Base-by-base conservation (phyloP, 305 asterid species). In the Fraxinus angustifolia region DNA sequence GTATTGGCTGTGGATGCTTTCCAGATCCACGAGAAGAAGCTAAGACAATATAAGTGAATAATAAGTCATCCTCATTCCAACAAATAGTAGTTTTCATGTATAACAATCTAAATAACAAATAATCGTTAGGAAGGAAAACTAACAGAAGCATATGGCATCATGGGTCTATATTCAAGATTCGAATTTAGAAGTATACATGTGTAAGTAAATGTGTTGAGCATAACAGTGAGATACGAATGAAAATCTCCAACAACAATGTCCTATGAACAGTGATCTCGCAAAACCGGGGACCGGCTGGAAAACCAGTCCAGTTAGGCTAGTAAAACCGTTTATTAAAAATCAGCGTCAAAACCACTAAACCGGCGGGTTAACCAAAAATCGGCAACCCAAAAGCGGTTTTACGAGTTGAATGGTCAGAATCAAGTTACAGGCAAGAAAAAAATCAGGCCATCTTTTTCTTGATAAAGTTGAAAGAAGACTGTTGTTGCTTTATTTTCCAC, bases 1-100 rank as follows among this genome's bases (percentile, higher is more conserved):
- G 99, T 86, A 96, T 87, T 71, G 95, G 92, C 87, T 96, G 99
- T 74, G 98, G 98, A 90, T 96, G 99, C 91, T 96, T 96, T 88
- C 99, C 99, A 78, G 99, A 96, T 81, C 98, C 99, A 85, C 97
- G 93, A 85, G 98, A 88, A 84, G 95, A 90, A 85, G 96, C 99
- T 94, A 89, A 82, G 73, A 83, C 60, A 77, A 79, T 74, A 84
- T 68, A 68, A 78, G 62, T 76, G 71, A 74, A 71, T 30, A 53
- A 76, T 23, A n/a, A 60, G 79, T 78, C 68, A 77, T 70, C 73
- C 73, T 80, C 45, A 70, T 84, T 34, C 58, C 71, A 35, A 78
- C 85, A 50, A 7, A 19, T 60, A 79, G 14, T 40, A 70, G 14
- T 70, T 17, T 79, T 48, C 80, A 71, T 38, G 73, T 53, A 73